phyloP scores from a whole-genome alignment of 495 filamentous ascomycete genomes.

The Pyrenula aspistea region DNA sequence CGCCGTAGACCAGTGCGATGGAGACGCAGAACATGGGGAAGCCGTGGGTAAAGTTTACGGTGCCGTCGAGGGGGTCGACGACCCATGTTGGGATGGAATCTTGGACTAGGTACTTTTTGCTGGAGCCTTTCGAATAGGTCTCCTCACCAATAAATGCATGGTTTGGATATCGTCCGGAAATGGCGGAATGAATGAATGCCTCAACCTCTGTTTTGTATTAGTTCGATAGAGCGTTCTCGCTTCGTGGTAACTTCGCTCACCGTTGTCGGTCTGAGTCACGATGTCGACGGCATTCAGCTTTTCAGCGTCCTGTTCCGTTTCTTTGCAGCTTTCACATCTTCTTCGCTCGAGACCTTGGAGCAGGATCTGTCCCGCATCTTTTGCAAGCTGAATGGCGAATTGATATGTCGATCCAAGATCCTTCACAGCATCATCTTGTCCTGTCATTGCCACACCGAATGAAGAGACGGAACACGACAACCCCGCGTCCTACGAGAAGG shows the following conservation, averaged over 20 bases:
- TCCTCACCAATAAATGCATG: conserved; percentile 68
- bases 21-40: conserved; percentile 66
- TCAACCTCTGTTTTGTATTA: conserved; percentile 42
- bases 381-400: conserved; percentile 53
- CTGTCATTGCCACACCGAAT: conserved; percentile 1
- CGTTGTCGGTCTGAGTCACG: conserved; percentile 59
- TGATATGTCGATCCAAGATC: conserved; percentile 49
- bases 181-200: conserved; percentile 44
- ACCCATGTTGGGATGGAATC: conserved; percentile 51
- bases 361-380: conserved; percentile 48
- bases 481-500: no score
- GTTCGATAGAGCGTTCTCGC: conserved; percentile 3
- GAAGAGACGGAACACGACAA: no score
- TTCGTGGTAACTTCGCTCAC: conserved; percentile 20
- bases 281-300: conserved; percentile 63
- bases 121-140: conserved; percentile 46
- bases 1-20: conserved; percentile 47
- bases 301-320: conserved; percentile 11
- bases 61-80: conserved; percentile 59
- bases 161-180: conserved; percentile 41
- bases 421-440: conserved; percentile 16
- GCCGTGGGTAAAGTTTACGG: conserved; percentile 61
- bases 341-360: conserved; percentile 32
- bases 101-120: conserved; percentile 49
- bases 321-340: conserved; percentile 1